Evolutionary conservation across 441 rosid genomes (phyloP).

Genomic region (Metrosideros polymorpha): DNA sequence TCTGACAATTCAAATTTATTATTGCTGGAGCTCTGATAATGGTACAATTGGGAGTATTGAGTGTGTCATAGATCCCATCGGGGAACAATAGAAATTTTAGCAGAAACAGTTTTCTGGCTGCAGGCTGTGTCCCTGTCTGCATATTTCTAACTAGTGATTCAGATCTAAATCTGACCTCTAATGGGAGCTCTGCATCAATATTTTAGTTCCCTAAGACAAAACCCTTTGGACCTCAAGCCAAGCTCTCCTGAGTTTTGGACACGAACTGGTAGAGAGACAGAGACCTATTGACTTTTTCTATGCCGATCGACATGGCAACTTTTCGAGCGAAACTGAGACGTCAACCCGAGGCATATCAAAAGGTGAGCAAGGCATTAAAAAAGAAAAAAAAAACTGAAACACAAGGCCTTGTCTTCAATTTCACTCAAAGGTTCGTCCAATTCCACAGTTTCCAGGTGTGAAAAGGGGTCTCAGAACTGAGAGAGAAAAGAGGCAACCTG

Average conservation of each 20-base stretch:
- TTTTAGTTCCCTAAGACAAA: background rate
- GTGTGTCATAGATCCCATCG: slow-evolving; percentile 21
- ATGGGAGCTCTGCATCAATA: background rate
- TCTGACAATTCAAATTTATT: background rate
- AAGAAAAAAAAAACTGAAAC: background rate
- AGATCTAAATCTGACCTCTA: slow-evolving; percentile 21
- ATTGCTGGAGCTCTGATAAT: too few relatives aligned
- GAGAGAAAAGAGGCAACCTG: background rate
- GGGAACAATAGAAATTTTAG: background rate
- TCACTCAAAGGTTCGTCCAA: background rate
- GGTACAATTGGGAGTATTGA: background rate
- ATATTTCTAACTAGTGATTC: background rate
- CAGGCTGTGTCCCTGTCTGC: background rate
- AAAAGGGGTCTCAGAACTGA: background rate
- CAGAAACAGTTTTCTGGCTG: background rate
- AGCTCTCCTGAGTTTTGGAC: background rate
- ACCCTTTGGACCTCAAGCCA: background rate
- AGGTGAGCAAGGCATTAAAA: background rate
- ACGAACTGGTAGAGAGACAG: background rate
- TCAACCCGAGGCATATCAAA: background rate
- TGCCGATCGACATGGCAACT: background rate
- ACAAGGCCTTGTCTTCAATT: background rate
- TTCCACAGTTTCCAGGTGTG: background rate
- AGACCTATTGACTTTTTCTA: background rate
- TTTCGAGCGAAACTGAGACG: background rate